These are phyloP conservation scores for Blumeriella jaapii DNA, from an alignment of 2,329 filamentous ascomycete genomes.

Conservation along the genomic window DNA sequence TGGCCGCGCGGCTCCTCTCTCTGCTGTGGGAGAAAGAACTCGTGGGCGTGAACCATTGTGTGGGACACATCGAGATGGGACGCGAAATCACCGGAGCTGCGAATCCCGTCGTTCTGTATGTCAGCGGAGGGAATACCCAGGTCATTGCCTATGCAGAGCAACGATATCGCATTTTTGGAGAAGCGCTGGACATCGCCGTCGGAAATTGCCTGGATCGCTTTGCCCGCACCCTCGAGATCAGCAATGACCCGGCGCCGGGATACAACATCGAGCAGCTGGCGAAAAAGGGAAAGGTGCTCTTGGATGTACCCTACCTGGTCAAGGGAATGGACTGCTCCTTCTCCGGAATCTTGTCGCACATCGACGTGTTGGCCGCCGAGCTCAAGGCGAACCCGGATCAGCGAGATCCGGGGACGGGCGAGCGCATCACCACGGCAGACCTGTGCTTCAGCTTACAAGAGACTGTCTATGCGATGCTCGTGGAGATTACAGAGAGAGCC, in stretches of 20 bases:
- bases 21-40: conserved; percentile 82
- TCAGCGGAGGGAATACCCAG: conserved; percentile 92
- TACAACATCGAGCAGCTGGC: conserved; percentile 98
- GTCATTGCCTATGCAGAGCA: conserved; percentile 94
- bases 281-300: conserved; percentile 55
- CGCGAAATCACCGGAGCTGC: conserved; percentile 78
- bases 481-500: conserved; percentile 94
- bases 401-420: conserved; percentile 36
- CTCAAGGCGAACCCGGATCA: conserved; percentile 40
- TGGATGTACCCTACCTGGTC: conserved; percentile 89
- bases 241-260: conserved; percentile 90
- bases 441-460: conserved; percentile 93
- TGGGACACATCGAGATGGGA: conserved; percentile 98
- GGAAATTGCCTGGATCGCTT: conserved; percentile 97
- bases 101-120: conserved; percentile 92
- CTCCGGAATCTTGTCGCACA: conserved; percentile 75
- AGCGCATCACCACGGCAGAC: conserved; percentile 64
- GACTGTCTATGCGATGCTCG: conserved; percentile 91
- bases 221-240: conserved; percentile 78
- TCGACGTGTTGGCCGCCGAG: conserved; percentile 67
- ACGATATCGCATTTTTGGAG: conserved; percentile 94
- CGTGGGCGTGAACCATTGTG: conserved; percentile 94
- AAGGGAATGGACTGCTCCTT: conserved; percentile 99
- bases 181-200: conserved; percentile 93
- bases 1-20: conserved; percentile 71